phyloP scores from a whole-genome alignment of 371 early-diverging fungal genomes.

The Rhizopus stolonifer region DNA sequence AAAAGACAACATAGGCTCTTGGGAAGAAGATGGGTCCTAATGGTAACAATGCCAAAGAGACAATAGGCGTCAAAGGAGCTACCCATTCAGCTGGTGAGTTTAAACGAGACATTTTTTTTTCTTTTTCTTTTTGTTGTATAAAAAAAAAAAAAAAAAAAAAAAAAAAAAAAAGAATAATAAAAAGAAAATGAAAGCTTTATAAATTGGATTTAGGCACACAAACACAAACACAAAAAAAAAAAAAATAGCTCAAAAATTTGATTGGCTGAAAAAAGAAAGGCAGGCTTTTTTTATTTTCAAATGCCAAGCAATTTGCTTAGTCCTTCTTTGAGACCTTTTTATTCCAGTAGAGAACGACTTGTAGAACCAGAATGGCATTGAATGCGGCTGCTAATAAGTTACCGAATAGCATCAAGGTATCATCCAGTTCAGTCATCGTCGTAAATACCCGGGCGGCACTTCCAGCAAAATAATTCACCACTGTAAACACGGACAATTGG shows the following conservation, averaged over 20 bases:
- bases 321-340: slow-evolving; percentile 12
- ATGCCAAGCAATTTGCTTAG: not conserved
- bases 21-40: slow-evolving; percentile 48
- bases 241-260: not conserved
- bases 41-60: slow-evolving; percentile 40
- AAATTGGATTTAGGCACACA: too few relatives aligned
- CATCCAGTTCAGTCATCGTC: slow-evolving; percentile 87
- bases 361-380: slow-evolving; percentile 79
- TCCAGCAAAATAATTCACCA: slow-evolving; percentile 84
- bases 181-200: too few relatives aligned
- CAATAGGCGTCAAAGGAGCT: slow-evolving; percentile 43
- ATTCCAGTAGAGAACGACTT: slow-evolving; percentile 82
- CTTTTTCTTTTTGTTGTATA: too few relatives aligned
- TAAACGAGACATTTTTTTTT: slow-evolving; percentile 25
- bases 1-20: slow-evolving; percentile 35
- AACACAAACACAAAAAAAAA: too few relatives aligned
- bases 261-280: not conserved
- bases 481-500: slow-evolving; percentile 85
- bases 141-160: too few relatives aligned
- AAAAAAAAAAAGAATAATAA: too few relatives aligned
- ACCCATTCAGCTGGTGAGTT: slow-evolving; percentile 50
- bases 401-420: slow-evolving; percentile 70
- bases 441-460: slow-evolving; percentile 89
- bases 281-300: not conserved
- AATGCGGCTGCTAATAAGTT: slow-evolving; percentile 68